Evolutionary conservation across 2,329 filamentous ascomycete genomes (phyloP), one percentile per base, ranked within the genome.

Genomic region (Cladophialophora psammophila): DNA sequence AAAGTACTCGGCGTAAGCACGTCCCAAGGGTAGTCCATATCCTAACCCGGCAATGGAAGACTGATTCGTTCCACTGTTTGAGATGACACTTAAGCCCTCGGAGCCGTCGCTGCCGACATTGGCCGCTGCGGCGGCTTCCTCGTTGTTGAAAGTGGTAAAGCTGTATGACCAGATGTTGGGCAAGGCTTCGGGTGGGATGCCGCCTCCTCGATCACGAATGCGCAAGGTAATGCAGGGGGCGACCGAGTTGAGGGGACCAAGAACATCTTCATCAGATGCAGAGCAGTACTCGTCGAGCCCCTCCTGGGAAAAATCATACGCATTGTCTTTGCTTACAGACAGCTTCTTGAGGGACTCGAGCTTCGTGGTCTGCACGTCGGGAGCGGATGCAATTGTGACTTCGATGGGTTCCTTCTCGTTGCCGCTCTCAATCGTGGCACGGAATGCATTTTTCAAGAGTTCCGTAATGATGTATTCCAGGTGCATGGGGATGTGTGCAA

Each of bases 1-100:
- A 82, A 99, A 99, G 75, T 98, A 99, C 81, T 99, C 94, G 0
- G 95, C 95, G 76, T 99, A 99, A 0, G 95, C 94, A 69, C 95
- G 86, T 61, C 93, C 93, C 26, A 99, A 80, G 1, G 95, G 95
- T 69, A 99, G 77, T 0, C 95, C 95, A 77, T 99, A 99, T 0
- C 95, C 95, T 57, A 99, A 80, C 0, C 95, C 95, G 0, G 95
- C 95, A 67, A 99, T 96, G 53, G 91, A 94, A 76, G 91, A 94
- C 0, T 87, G 86, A 60, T 92, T 91, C 0, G 87, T 88, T 63
- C 88, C 90, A 35, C 88, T 88, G 1, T 86, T 86, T 1, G 91
- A 90, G 57, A 97, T 90, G 4, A 90, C 88, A 74, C 90, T 91
- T 69, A 97, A 80, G 0, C 91, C 91, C 74, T 91, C 89, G 10